phyloP scores from a whole-genome alignment of 495 filamentous ascomycete genomes.

The Talaromyces stipitatus region DNA sequence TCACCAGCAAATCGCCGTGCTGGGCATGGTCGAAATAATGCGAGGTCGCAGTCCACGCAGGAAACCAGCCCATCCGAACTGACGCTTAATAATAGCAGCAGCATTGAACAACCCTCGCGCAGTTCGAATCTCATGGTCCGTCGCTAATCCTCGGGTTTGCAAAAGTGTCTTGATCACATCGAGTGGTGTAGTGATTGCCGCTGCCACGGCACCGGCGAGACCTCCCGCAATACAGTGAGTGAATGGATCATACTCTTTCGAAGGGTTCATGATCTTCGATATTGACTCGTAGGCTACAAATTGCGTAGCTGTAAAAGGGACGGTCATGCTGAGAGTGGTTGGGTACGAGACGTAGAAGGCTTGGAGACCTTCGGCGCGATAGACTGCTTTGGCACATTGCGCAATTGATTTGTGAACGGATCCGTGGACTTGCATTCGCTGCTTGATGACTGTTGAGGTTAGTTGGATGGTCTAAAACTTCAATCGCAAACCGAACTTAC shows the following conservation, averaged over 20 bases:
- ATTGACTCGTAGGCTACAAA: constrained; percentile 97
- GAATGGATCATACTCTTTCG: constrained; percentile 75
- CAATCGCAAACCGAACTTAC: constrained; percentile 39
- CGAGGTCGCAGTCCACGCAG: constrained; percentile 86
- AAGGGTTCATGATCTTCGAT: constrained; percentile 85
- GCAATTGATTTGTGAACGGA: constrained; percentile 79
- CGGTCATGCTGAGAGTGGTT: constrained; percentile 96
- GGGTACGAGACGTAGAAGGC: constrained; percentile 99
- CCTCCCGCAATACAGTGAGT: constrained; percentile 90
- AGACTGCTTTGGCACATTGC: constrained; percentile 81
- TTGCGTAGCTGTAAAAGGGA: constrained; percentile 93
- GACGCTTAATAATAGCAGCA: constrained; percentile 70
- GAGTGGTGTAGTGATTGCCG: constrained; percentile 87
- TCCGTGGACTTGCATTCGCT: constrained; percentile 96
- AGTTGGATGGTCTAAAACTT: constrained; percentile 1
- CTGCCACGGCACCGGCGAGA: constrained; percentile 86
- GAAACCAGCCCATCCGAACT: constrained; percentile 81
- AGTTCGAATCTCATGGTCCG: constrained; percentile 74
- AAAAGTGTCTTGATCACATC: constrained; percentile 97
- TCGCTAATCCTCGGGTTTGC: constrained; percentile 79
- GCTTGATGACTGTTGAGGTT: constrained; percentile 76
- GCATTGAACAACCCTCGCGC: constrained; percentile 78
- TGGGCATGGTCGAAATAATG: constrained; percentile 95
- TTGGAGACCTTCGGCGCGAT: constrained; percentile 75
- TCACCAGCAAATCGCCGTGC: constrained; percentile 97